Percentiles rank a stretch among this genome's conserved stretches.
Conservation (phyloP, 108 stramenopile species). For the Pelagomonas calceolata region DNA sequence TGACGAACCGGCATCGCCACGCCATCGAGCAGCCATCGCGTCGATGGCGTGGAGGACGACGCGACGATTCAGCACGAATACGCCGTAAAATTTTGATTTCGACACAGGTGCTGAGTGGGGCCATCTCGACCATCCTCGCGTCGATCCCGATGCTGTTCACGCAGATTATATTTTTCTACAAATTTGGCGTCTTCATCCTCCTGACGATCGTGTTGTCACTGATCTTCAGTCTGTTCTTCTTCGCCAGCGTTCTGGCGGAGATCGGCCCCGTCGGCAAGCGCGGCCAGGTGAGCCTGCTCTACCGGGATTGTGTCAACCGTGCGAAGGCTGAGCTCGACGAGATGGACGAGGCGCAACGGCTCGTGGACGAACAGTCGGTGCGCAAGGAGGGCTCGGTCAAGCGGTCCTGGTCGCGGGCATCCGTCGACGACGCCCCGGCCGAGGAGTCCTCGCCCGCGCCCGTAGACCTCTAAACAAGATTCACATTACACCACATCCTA, state of each 20-base stretch:
- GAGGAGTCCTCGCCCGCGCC: no score
- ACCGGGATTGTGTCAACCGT: neutral
- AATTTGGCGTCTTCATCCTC: constrained; percentile 15
- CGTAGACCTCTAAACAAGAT: no score
- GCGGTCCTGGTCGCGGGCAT: no score
- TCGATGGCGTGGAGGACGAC: no score
- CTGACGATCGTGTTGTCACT: constrained; percentile 7
- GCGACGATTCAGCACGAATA: no score
- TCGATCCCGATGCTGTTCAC: constrained; percentile 8
- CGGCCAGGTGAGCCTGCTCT: neutral
- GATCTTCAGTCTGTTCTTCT: constrained; percentile 11
- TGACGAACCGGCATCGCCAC: no score
- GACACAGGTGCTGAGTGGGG: no score
- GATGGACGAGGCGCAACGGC: neutral
- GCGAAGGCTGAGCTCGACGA: neutral
- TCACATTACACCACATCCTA: no score
- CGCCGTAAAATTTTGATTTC: no score
- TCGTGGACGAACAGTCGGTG: neutral
- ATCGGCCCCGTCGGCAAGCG: constrained; percentile 3
- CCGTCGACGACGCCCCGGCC: no score
- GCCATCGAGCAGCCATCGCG: no score
- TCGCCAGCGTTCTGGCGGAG: neutral
- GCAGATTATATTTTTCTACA: constrained; percentile 15
- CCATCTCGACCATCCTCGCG: constrained; percentile 15
- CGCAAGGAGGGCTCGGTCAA: no score